A percentile compares a stretch with the other conserved stretches of the same genome.
Evolutionary conservation across 345 rosid genomes (phyloP).

Genomic region (Linum lewisii): DNA sequence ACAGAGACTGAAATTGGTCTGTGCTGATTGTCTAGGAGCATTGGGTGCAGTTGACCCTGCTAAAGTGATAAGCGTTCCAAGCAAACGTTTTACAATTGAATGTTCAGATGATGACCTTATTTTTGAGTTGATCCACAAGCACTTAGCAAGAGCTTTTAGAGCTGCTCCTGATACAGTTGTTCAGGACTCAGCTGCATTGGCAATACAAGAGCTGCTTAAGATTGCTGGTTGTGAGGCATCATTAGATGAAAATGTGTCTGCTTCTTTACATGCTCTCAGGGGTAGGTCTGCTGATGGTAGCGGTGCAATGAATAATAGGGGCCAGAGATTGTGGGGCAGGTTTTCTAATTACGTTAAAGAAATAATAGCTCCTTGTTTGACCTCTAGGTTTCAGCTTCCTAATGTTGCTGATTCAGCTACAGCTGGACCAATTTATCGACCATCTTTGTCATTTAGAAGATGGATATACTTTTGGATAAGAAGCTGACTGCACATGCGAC

Average conservation of each 20-base stretch:
- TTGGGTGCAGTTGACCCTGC: conserved; percentile 98
- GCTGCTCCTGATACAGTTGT: conserved; percentile 86
- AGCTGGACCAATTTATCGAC: conserved; percentile 67
- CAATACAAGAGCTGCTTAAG: conserved; percentile 91
- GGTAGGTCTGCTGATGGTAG: conserved; percentile 27
- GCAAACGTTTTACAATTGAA: conserved; percentile 82
- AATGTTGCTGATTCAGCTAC: conserved; percentile 62
- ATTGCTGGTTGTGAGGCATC: conserved; percentile 98
- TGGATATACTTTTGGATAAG: conserved; percentile 83
- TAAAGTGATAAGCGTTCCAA: conserved; percentile 61
- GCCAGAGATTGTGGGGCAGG: conserved; percentile 84
- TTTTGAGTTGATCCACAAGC: conserved; percentile 87
- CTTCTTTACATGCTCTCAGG: conserved; percentile 28
- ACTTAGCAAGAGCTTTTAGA: conserved; percentile 92
- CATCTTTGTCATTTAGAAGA: conserved; percentile 92
- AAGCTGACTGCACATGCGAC: conserved; percentile 79
- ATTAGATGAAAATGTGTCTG: conserved; percentile 53
- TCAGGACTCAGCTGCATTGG: conserved; percentile 97
- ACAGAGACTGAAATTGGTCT: conserved; percentile 76
- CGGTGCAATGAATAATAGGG: conserved; percentile 49
- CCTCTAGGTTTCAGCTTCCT: conserved; percentile 94
- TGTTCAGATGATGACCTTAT: conserved; percentile 99
- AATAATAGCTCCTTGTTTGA: conserved; percentile 91
- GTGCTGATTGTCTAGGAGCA: conserved; percentile 94
- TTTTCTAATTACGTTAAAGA: conserved; percentile 92